Evolutionary conservation across 129 eudicot species (phyloP).

Genomic region (Escallonia herrerae): DNA sequence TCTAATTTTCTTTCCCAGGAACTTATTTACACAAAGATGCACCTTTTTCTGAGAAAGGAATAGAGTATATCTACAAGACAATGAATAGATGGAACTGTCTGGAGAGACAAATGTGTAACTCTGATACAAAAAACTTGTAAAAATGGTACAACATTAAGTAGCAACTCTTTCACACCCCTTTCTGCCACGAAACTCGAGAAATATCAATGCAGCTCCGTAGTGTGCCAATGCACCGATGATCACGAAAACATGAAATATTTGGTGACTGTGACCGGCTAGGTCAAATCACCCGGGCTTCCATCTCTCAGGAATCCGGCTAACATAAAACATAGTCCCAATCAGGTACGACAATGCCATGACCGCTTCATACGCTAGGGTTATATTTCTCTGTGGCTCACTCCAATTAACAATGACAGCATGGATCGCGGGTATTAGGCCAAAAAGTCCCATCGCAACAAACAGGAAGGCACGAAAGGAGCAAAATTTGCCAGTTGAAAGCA

Average conservation of each 20-base stretch:
- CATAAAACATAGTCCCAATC: slow-evolving; percentile 72
- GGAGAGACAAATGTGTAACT: too few relatives aligned
- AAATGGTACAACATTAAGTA: too few relatives aligned
- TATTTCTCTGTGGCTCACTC: slow-evolving; percentile 58
- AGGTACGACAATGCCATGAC: slow-evolving; percentile 75
- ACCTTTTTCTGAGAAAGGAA: too few relatives aligned
- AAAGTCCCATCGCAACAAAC: slow-evolving; percentile 81
- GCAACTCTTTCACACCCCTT: slow-evolving; percentile 26
- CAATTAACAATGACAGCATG: slow-evolving; percentile 64
- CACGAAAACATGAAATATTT: slow-evolving; percentile 83
- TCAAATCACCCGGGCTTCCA: slow-evolving; percentile 97
- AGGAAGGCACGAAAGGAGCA: slow-evolving; percentile 61
- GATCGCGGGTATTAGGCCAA: slow-evolving; percentile 68
- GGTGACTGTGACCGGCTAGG: slow-evolving; percentile 87
- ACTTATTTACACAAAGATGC: too few relatives aligned
- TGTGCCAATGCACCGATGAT: slow-evolving; percentile 89
- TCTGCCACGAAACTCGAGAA: slow-evolving; percentile 40
- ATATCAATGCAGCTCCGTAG: slow-evolving; percentile 71
- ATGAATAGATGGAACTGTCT: too few relatives aligned
- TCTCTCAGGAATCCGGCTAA: slow-evolving; percentile 75
- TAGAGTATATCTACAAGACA: too few relatives aligned
- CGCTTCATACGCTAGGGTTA: slow-evolving; percentile 55
- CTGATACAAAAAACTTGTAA: too few relatives aligned
- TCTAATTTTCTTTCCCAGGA: too few relatives aligned
- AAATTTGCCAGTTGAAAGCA: slow-evolving; percentile 58